Base-by-base conservation (phyloP, 768 basidiomycete species). In the Auriscalpium orientale region DNA sequence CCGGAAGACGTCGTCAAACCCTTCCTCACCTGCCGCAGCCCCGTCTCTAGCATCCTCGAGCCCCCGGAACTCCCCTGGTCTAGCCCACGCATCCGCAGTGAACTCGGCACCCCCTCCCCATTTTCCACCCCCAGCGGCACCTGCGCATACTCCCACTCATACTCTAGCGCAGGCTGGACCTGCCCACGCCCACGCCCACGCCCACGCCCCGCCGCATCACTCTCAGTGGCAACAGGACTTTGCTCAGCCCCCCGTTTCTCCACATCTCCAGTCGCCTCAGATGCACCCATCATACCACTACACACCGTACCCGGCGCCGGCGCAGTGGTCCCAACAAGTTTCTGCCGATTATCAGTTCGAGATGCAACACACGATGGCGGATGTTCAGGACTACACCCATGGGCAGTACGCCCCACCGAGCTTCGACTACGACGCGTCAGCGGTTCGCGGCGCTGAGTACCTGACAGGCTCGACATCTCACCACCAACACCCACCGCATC, bases 51-150 rank as follows among this genome's bases (percentile, higher is more conserved):
- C 73, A 6, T 72, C 76, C 16, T 64, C 67, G 8, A 70, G 72
- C 45, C 68, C 75, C 15, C 62, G 62, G 40, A 62, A 59, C 13
- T 64, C 65, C 15, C 66, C 67, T 9, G 55, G 12, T 8, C 46
- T 35, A 12, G 53, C 33, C 51, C 58, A 21, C 55, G 52, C 28
- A 53, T 60, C 49, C 33, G 49, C 11, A 56, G 56, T 15, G 68
- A 72, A 16, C 71, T 77, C 7, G 76, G 76, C 50, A 77, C 78
- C 16, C 60, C 67, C 12, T 74, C 78, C 4, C 75, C 76, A 46
- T 72, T 75, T 16, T 71, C 75, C n/a, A 76, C 28, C 78, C 2
- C 77, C 79, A 15, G 1, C 40, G 5, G 5, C 40, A 43, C 15
- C 40, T 18, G 40, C 40, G 20, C 4, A 59, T 40, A 36, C 60